Evolutionary conservation across 768 basidiomycete genomes (phyloP).

Genomic region (Lyophyllum atratum): DNA sequence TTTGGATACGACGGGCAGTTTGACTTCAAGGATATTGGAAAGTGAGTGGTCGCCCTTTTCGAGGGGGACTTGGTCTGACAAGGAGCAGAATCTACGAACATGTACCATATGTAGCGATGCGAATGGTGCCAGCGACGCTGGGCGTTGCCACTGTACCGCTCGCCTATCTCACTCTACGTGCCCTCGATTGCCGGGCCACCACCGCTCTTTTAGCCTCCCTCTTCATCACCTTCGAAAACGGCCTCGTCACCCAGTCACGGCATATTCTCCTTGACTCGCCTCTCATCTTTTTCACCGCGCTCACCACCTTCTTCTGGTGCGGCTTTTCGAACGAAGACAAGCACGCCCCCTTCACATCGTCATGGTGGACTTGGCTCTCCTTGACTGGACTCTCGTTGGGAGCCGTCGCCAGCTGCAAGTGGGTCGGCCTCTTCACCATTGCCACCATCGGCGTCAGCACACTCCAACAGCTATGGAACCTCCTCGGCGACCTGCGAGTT

Average conservation of each 20-base stretch:
- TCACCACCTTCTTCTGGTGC: conserved; percentile 84
- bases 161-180: conserved; percentile 91
- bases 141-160: conserved; percentile 90
- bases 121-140: conserved; percentile 87
- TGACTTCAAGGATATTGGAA: conserved; percentile 97
- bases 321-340: conserved; percentile 92
- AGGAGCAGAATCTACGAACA: conserved; percentile 71
- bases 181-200: conserved; percentile 88
- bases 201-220: conserved; percentile 90
- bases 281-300: conserved; percentile 96
- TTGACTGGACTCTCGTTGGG: conserved; percentile 90
- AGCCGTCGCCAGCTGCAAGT: conserved; percentile 92
- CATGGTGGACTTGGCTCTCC: conserved; percentile 93
- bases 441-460: conserved; percentile 90
- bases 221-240: conserved; percentile 97
- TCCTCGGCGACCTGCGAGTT: conserved; percentile 86
- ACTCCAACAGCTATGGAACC: conserved; percentile 81
- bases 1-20: conserved; percentile 91
- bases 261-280: conserved; percentile 98
- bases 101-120: conserved; percentile 97
- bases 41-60: conserved; percentile 50
- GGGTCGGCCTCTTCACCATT: conserved; percentile 98
- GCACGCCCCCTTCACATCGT: conserved; percentile 75
- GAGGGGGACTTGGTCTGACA: neutral
- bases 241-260: conserved; percentile 91